These are phyloP conservation scores for Citrus cavaleriei DNA, from an alignment of 345 rosid species.

Conservation along the genomic window DNA sequence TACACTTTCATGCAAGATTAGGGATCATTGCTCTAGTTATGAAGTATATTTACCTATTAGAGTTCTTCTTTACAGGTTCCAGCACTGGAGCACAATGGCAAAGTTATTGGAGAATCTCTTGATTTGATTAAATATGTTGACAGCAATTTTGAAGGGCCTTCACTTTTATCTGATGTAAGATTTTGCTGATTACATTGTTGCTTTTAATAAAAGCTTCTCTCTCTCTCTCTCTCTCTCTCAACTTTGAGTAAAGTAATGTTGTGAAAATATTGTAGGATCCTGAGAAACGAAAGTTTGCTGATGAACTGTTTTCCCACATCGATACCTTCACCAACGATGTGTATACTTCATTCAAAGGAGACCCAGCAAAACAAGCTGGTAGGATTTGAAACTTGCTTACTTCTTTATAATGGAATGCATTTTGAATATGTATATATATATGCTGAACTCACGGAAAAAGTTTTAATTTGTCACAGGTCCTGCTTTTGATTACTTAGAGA, in stretches of 20 bases:
- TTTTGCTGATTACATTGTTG: background rate
- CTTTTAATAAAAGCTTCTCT: background rate
- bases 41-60: background rate
- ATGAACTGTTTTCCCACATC: conserved; percentile 56
- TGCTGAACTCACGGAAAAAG: background rate
- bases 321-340: conserved; percentile 45
- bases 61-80: conserved; percentile 54
- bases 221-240: too few species aligned
- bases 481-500: conserved; percentile 71
- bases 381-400: conserved; percentile 3
- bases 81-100: conserved; percentile 86
- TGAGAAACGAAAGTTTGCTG: conserved; percentile 49
- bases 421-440: background rate
- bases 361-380: conserved; percentile 54
- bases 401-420: background rate
- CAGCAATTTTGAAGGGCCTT: conserved; percentile 82
- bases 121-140: conserved; percentile 77
- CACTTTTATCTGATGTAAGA: conserved; percentile 61
- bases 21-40: background rate
- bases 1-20: background rate
- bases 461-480: conserved; percentile 40
- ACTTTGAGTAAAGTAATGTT: conserved; percentile 1
- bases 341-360: conserved; percentile 60
- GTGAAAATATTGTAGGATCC: conserved; percentile 54
- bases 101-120: conserved; percentile 81